phyloP scores from a whole-genome alignment of 148 eudicot species.

The Vaccinium vitisidaea region DNA sequence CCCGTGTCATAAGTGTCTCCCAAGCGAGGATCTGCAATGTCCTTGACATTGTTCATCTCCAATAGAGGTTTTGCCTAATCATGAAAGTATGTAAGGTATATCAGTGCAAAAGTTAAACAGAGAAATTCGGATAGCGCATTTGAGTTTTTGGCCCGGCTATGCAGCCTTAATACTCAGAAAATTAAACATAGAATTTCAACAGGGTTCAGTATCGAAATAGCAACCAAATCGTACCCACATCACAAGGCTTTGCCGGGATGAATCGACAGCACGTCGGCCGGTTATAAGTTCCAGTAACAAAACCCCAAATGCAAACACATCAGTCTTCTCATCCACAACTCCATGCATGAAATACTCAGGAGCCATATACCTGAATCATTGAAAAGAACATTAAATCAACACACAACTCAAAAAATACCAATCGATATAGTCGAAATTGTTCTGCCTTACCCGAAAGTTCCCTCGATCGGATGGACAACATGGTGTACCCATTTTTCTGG shows the following conservation, averaged over 20 bases:
- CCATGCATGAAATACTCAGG: conserved; percentile 98
- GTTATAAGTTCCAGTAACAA: conserved; percentile 85
- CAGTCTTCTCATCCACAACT: conserved; percentile 83
- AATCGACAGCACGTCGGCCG: conserved; percentile 82
- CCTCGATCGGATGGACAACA: conserved; percentile 86
- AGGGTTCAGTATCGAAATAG: background rate
- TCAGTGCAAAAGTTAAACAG: background rate
- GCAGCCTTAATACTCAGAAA: too few relatives aligned
- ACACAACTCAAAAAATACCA: background rate
- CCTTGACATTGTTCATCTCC: conserved; percentile 54
- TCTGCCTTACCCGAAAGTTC: conserved; percentile 80
- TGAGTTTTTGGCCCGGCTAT: background rate
- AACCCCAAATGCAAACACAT: conserved; percentile 86
- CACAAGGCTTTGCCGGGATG: conserved; percentile 74
- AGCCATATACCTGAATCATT: conserved; percentile 60
- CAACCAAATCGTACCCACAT: conserved; percentile 67
- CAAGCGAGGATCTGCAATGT: conserved; percentile 64
- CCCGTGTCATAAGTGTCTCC: conserved; percentile 43
- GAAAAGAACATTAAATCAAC: background rate
- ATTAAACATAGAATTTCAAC: background rate
- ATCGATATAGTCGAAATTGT: too few relatives aligned
- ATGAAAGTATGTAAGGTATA: background rate
- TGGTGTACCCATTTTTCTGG: conserved; percentile 88
- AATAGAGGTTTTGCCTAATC: conserved; percentile 75
- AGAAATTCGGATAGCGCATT: background rate